Percentiles rank a stretch among this genome's conserved stretches.
phyloP scores from a whole-genome alignment of 352 stramenopile species.

The Phytopythium sindhum region DNA sequence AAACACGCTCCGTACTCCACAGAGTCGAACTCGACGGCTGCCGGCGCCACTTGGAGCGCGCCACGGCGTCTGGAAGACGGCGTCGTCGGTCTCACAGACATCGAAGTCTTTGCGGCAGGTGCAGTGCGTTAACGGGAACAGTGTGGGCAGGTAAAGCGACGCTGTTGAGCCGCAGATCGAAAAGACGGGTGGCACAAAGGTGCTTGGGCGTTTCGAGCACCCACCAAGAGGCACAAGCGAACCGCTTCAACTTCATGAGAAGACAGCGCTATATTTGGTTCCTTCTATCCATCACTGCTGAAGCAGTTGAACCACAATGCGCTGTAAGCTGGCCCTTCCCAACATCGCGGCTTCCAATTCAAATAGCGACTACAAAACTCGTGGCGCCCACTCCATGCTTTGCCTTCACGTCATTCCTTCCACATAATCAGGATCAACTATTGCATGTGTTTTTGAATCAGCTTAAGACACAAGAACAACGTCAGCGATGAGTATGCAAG shows the following conservation, averaged over 20 bases:
- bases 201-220: too few species aligned
- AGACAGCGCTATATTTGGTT: too few species aligned
- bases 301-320: too few species aligned
- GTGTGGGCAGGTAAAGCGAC: not conserved
- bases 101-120: not conserved
- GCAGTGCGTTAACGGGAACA: not conserved
- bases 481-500: not conserved
- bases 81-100: constrained; percentile 14
- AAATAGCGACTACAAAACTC: too few species aligned
- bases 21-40: constrained; percentile 56
- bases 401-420: too few species aligned
- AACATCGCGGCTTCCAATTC: too few species aligned
- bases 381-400: too few species aligned
- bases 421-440: not conserved
- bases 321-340: too few species aligned
- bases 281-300: too few species aligned
- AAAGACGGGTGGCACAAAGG: too few species aligned
- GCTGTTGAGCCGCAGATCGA: not conserved
- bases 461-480: not conserved
- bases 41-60: constrained; percentile 59
- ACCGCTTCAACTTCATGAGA: too few species aligned
- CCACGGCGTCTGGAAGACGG: constrained; percentile 19
- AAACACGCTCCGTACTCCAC: constrained; percentile 65
- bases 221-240: too few species aligned
- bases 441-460: not conserved